phyloP scores from a whole-genome alignment of 306 rosid species.

The Psophocarpus tetragonolobus region DNA sequence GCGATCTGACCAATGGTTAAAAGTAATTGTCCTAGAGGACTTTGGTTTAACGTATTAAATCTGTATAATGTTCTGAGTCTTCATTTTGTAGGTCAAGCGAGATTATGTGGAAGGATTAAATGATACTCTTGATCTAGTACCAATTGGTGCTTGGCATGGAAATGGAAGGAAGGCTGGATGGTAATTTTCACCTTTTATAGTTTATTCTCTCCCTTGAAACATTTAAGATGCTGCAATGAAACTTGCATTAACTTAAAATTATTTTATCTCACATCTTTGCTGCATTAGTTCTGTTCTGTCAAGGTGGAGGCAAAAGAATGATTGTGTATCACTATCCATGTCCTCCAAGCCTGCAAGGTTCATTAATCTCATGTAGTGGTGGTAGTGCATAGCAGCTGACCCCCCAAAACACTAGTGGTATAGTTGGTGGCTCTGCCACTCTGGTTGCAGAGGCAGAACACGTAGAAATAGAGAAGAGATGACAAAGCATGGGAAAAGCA shows the following conservation, averaged over 20 bases:
- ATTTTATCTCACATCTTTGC: conserved; percentile 20
- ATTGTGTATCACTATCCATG: conserved; percentile 9
- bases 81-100: conserved; percentile 76
- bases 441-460: not conserved
- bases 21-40: conserved; percentile 39
- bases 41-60: conserved; percentile 1
- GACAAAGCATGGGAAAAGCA: not conserved
- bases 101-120: conserved; percentile 83
- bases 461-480: not conserved
- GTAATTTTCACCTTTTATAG: conserved; percentile 41
- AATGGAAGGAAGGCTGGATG: conserved; percentile 98
- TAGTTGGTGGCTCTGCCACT: not conserved
- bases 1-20: conserved; percentile 87
- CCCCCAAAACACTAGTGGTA: not conserved
- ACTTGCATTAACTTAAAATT: not conserved
- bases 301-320: not conserved
- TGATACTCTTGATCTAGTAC: conserved; percentile 91
- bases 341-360: conserved; percentile 11
- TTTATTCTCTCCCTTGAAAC: conserved; percentile 13
- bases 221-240: conserved; percentile 17
- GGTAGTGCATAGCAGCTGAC: not conserved
- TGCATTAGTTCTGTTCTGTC: not conserved
- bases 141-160: conserved; percentile 97
- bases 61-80: conserved; percentile 10
- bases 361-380: not conserved